phyloP scores from a whole-genome alignment of 345 rosid genomes.

The Corymbia maculata region DNA sequence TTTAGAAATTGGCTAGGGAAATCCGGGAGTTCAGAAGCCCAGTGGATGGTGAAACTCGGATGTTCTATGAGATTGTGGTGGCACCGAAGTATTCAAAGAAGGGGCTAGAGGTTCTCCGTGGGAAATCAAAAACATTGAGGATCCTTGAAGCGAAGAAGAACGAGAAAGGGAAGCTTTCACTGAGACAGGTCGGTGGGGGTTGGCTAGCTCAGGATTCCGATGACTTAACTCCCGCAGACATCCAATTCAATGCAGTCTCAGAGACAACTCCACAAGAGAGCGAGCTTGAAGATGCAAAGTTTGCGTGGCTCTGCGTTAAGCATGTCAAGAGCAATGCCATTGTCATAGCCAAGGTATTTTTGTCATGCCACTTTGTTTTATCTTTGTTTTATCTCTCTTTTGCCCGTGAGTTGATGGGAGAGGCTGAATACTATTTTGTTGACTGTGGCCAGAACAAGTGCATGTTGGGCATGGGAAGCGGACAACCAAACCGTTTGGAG shows the following conservation, averaged over 20 bases:
- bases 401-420: not conserved
- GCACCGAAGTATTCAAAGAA: slow-evolving; percentile 77
- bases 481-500: slow-evolving; percentile 87
- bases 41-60: slow-evolving; percentile 85
- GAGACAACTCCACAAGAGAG: slow-evolving; percentile 47
- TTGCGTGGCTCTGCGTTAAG: slow-evolving; percentile 96
- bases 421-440: not conserved
- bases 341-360: slow-evolving; percentile 75
- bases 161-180: slow-evolving; percentile 68
- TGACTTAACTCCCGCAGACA: slow-evolving; percentile 70
- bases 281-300: slow-evolving; percentile 67
- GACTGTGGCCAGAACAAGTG: slow-evolving; percentile 53
- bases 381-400: not conserved
- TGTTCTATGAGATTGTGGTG: slow-evolving; percentile 92
- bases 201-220: slow-evolving; percentile 94
- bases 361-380: not conserved
- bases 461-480: slow-evolving; percentile 97
- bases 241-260: slow-evolving; percentile 6
- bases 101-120: slow-evolving; percentile 86
- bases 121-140: slow-evolving; percentile 86
- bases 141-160: slow-evolving; percentile 79
- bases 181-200: slow-evolving; percentile 92
- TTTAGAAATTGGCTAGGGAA: slow-evolving; percentile 75
- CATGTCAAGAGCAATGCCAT: slow-evolving; percentile 98
- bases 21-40: slow-evolving; percentile 91